Percentiles rank a stretch among this genome's conserved stretches.
These are phyloP conservation scores for Serendipita sp. DNA, from an alignment of 768 basidiomycete genomes.

Conservation along the genomic window DNA sequence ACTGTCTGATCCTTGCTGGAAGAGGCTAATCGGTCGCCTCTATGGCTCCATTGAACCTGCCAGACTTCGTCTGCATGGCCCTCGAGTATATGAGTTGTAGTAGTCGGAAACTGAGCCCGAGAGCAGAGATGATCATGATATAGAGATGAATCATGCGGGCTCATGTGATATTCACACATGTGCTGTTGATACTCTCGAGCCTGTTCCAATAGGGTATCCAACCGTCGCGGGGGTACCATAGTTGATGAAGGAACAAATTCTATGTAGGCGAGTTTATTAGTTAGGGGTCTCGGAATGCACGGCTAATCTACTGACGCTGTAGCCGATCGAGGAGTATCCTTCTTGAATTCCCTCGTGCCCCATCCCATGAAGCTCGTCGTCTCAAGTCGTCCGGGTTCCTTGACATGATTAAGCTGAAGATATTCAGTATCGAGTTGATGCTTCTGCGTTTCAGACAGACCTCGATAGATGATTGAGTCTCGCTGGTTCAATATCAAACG, in stretches of 20 bases:
- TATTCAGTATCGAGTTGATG: not conserved
- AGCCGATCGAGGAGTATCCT: slow-evolving; percentile 56
- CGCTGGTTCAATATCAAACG: slow-evolving; percentile 61
- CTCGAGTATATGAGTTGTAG: slow-evolving; percentile 69
- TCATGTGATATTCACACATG: slow-evolving; percentile 76
- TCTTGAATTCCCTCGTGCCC: slow-evolving; percentile 65
- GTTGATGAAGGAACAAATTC: slow-evolving; percentile 78
- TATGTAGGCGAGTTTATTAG: slow-evolving; percentile 19
- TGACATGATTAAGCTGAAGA: slow-evolving; percentile 76
- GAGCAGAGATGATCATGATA: slow-evolving; percentile 77
- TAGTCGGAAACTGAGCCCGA: slow-evolving; percentile 63
- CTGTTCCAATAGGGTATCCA: slow-evolving; percentile 72
- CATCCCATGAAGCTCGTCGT: slow-evolving; percentile 75
- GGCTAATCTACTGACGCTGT: slow-evolving; percentile 41
- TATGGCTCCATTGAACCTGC: slow-evolving; percentile 90
- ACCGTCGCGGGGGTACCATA: slow-evolving; percentile 85
- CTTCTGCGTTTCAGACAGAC: slow-evolving; percentile 24
- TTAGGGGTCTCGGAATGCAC: not conserved
- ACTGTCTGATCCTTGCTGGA: slow-evolving; percentile 76
- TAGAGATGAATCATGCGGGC: slow-evolving; percentile 44
- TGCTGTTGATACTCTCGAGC: slow-evolving; percentile 65
- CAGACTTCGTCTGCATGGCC: slow-evolving; percentile 91
- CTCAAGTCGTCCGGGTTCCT: slow-evolving; percentile 68
- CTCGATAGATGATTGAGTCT: slow-evolving; percentile 78
- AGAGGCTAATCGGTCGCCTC: slow-evolving; percentile 69